Percentiles rank a stretch among this genome's conserved stretches.
Evolutionary conservation across 1,284 basidiomycete species (phyloP).

Genomic region (Ceratobasidium sp.): DNA sequence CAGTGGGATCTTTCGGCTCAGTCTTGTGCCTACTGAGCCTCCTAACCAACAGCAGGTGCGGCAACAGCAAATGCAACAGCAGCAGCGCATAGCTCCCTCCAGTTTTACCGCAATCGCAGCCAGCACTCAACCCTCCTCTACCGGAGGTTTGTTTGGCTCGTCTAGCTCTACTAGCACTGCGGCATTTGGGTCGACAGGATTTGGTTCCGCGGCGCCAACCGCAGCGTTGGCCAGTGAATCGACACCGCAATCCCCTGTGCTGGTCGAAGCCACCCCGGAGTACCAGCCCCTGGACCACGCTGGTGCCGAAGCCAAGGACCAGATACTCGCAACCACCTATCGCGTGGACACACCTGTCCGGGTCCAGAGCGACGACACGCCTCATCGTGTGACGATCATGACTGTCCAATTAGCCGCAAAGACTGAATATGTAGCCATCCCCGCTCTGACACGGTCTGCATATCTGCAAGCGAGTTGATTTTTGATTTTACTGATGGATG

Average conservation of each 20-base stretch:
- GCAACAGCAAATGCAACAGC: neutral
- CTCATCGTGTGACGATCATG: constrained; percentile 42
- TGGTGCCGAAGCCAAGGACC: constrained; percentile 35
- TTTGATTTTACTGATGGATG: neutral
- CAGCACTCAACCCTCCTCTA: neutral
- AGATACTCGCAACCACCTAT: constrained; percentile 38
- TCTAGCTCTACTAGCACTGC: neutral
- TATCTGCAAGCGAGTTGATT: constrained; percentile 41
- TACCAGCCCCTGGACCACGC: constrained; percentile 7
- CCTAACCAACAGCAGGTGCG: neutral
- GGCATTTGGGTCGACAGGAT: neutral
- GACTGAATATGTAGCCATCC: constrained; percentile 41
- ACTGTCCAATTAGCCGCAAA: constrained; percentile 39
- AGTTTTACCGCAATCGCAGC: too few species aligned
- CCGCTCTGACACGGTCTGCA: constrained; percentile 30
- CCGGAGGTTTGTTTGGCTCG: neutral
- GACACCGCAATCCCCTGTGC: neutral
- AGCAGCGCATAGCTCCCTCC: neutral
- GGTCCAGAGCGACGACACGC: constrained; percentile 37
- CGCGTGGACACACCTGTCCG: constrained; percentile 39
- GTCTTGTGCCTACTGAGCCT: too few species aligned
- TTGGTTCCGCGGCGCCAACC: too few species aligned
- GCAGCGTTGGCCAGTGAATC: too few species aligned
- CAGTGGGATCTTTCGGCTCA: too few species aligned
- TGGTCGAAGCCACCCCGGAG: constrained; percentile 13